Evolutionary conservation across 1,284 basidiomycete species (phyloP).

Genomic region (Psilocybe mexicana): DNA sequence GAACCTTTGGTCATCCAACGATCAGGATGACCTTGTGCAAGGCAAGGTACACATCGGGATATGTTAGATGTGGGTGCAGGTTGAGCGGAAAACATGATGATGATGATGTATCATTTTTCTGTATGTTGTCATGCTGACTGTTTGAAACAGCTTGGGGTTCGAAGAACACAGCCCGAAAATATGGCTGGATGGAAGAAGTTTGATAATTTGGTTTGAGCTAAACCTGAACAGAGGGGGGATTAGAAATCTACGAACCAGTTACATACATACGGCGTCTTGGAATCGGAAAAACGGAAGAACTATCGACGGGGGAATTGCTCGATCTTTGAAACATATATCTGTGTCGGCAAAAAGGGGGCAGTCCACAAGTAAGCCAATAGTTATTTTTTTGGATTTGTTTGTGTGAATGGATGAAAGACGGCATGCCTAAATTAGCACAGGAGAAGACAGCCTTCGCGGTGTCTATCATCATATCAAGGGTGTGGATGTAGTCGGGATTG

Average conservation of each 20-base stretch:
- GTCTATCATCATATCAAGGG: conserved; percentile 6
- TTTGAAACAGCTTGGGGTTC: neutral
- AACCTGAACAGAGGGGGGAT: neutral
- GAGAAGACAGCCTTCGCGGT: conserved; percentile 16
- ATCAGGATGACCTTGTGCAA: neutral
- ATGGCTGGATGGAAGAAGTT: neutral
- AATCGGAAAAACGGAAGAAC: neutral
- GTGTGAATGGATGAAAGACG: conserved; percentile 1
- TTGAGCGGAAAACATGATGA: neutral
- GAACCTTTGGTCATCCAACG: neutral
- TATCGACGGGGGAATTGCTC: neutral
- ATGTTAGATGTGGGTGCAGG: neutral
- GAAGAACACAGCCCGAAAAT: neutral
- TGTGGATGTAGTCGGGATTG: neutral
- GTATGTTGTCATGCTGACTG: conserved; percentile 8
- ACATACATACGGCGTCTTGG: no score
- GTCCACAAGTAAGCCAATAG: neutral
- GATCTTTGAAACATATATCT: neutral
- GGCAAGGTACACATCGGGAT: neutral
- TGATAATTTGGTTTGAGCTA: neutral
- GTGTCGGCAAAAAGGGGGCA: conserved; percentile 1
- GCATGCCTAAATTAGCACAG: conserved; percentile 14
- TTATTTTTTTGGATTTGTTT: conserved; percentile 1
- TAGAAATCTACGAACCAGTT: no score
- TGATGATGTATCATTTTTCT: conserved; percentile 8